phyloP scores from a whole-genome alignment of 176 grass and related monocot genomes.

The Oryza rufipogon region DNA sequence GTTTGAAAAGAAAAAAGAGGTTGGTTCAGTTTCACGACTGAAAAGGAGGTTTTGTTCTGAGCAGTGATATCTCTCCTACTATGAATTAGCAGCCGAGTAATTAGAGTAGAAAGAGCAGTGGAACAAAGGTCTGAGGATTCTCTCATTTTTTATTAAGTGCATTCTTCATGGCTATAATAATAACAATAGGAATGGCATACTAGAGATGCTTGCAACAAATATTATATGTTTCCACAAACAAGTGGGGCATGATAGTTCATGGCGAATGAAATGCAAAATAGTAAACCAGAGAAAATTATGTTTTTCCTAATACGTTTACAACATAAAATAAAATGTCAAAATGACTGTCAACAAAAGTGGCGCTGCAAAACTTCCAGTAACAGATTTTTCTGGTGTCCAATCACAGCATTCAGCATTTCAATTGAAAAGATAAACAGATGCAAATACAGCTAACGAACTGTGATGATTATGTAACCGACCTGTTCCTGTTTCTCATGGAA shows the following conservation, averaged over 20 bases:
- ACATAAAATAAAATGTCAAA: background rate
- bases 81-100: background rate
- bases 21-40: background rate
- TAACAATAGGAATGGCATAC: background rate
- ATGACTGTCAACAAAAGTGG: background rate
- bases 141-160: background rate
- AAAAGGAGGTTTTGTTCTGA: slow-evolving; percentile 11
- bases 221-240: slow-evolving; percentile 25
- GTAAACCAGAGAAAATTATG: background rate
- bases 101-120: background rate
- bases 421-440: slow-evolving; percentile 14
- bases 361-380: background rate
- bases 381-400: slow-evolving; percentile 4
- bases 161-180: background rate
- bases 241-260: slow-evolving; percentile 1
- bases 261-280: slow-evolving; percentile 4
- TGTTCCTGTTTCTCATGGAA: slow-evolving; percentile 87
- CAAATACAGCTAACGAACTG: background rate
- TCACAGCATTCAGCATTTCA: background rate
- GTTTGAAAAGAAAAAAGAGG: slow-evolving; percentile 4
- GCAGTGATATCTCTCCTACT: background rate
- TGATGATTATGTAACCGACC: slow-evolving; percentile 38
- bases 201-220: slow-evolving; percentile 8
- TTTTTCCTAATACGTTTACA: background rate
- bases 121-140: background rate